Percentiles rank a stretch among this genome's conserved stretches.
Conservation (phyloP, 306 rosid genomes). For the Sicyos edulis region DNA sequence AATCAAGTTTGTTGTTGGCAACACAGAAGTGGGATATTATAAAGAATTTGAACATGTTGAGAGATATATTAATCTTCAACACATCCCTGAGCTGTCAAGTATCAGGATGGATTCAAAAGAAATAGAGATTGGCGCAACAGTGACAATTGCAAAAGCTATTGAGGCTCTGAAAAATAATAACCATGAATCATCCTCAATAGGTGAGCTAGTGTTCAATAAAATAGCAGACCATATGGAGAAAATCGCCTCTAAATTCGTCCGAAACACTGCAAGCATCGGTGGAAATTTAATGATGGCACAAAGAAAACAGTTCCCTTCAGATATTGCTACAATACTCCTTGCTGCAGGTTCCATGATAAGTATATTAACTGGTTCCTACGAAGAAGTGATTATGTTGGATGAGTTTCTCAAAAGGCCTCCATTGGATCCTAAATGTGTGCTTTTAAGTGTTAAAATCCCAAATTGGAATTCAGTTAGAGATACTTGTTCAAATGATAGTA, state of each 20-base stretch:
- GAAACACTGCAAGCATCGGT: slow-evolving; percentile 73
- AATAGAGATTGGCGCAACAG: slow-evolving; percentile 63
- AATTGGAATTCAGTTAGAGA: slow-evolving; percentile 28
- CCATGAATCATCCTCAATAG: slow-evolving; percentile 28
- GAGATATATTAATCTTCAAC: slow-evolving; percentile 45
- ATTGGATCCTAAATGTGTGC: slow-evolving; percentile 41
- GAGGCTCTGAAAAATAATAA: slow-evolving; percentile 36
- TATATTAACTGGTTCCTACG: slow-evolving; percentile 38
- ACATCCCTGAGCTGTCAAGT: slow-evolving; percentile 48
- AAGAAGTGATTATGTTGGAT: slow-evolving; percentile 54
- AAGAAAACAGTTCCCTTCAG: slow-evolving; percentile 73
- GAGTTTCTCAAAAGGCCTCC: slow-evolving; percentile 68
- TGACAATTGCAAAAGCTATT: slow-evolving; percentile 59
- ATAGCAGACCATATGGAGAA: slow-evolving; percentile 67
- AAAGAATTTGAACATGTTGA: slow-evolving; percentile 49
- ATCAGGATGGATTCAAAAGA: slow-evolving; percentile 49
- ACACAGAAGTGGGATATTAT: slow-evolving; percentile 77
- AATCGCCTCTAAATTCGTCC: slow-evolving; percentile 58
- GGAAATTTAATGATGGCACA: slow-evolving; percentile 95
- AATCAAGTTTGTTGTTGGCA: slow-evolving; percentile 56
- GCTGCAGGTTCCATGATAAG: slow-evolving; percentile 59
- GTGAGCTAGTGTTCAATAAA: slow-evolving; percentile 36
- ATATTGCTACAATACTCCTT: slow-evolving; percentile 71
- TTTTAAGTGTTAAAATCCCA: slow-evolving; percentile 63
- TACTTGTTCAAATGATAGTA: slow-evolving; percentile 30